phyloP scores from a whole-genome alignment of 2,329 filamentous ascomycete genomes.

The Penicillium rolfsii region DNA sequence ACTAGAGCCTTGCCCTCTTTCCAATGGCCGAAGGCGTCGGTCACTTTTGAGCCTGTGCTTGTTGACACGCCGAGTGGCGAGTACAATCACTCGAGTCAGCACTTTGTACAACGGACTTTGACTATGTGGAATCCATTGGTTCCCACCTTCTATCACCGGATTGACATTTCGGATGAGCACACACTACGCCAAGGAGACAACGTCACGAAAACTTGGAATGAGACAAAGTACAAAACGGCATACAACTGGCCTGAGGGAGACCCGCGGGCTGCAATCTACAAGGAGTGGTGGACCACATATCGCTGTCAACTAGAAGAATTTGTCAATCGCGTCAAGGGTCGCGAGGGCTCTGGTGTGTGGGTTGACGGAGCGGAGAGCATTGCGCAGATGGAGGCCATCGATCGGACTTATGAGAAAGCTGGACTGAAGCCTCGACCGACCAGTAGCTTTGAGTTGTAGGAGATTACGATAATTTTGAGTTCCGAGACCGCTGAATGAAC shows the following conservation, averaged over 20 bases:
- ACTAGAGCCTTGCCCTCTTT: neutral
- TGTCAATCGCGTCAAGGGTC: conserved; percentile 50
- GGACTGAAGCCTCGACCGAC: conserved; percentile 29
- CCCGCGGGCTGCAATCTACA: conserved; percentile 20
- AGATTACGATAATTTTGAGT: neutral
- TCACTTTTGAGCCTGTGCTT: neutral
- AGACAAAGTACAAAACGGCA: conserved; percentile 2
- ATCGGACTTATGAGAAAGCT: conserved; percentile 53
- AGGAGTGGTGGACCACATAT: conserved; percentile 52
- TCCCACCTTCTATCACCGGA: conserved; percentile 5
- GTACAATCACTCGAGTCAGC: neutral
- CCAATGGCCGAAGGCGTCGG: neutral
- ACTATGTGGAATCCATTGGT: neutral
- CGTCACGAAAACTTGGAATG: neutral
- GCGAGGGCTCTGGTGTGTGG: conserved; percentile 45
- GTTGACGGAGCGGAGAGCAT: conserved; percentile 50
- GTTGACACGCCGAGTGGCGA: neutral
- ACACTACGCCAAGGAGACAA: neutral
- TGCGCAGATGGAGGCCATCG: conserved; percentile 51
- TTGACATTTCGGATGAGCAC: conserved; percentile 4
- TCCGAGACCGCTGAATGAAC: neutral
- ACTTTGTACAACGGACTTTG: conserved; percentile 6
- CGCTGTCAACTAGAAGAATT: conserved; percentile 55
- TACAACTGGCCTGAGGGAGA: conserved; percentile 8
- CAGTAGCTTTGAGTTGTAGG: conserved; percentile 1